These are phyloP conservation scores for Beauveria caledonica DNA, from an alignment of 2,329 filamentous ascomycete genomes.

Conservation along the genomic window DNA sequence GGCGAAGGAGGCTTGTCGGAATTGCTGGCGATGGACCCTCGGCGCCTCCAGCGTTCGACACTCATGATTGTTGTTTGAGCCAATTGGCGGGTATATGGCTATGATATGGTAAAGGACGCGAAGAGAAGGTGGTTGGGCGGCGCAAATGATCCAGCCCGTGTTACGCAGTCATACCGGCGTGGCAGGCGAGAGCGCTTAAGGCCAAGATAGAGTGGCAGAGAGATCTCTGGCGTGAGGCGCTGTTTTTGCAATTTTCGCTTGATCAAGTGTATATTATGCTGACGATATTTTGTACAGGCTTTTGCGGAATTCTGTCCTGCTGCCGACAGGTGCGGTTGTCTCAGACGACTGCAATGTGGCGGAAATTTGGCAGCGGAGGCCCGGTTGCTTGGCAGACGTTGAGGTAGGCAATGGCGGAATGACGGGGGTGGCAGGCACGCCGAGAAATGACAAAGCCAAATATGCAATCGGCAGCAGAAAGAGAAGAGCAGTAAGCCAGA, in stretches of 20 bases:
- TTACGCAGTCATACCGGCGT: constrained; percentile 4
- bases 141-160: neutral
- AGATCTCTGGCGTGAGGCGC: neutral
- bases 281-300: constrained; percentile 6
- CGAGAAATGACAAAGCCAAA: neutral
- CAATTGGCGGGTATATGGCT: neutral
- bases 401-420: neutral
- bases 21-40: neutral
- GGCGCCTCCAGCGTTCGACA: constrained; percentile 10
- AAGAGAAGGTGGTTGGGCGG: neutral
- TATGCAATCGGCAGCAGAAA: neutral
- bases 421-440: neutral
- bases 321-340: constrained; percentile 2
- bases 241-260: neutral
- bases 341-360: constrained; percentile 6
- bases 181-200: neutral
- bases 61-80: constrained; percentile 6
- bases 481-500: neutral
- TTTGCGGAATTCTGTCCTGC: constrained; percentile 1
- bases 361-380: neutral
- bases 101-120: neutral
- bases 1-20: neutral
- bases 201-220: neutral
- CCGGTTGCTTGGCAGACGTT: neutral
- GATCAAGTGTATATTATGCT: constrained; percentile 2